Base-by-base conservation (phyloP, 1,284 basidiomycete genomes). In the Agaricales sp. region DNA sequence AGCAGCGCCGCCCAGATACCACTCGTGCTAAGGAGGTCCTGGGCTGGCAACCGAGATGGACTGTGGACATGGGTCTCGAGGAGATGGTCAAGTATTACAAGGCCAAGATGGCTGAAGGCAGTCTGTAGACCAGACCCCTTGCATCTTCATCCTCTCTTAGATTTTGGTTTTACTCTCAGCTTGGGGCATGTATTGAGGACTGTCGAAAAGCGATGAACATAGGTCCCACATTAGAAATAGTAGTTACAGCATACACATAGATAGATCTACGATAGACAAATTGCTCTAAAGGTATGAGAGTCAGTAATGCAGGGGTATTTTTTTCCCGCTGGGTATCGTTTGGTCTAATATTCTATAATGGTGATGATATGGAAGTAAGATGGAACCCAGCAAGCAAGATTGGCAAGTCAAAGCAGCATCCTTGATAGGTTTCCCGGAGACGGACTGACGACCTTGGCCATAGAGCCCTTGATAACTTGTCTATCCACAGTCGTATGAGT, bases 61-160 rank as follows among this genome's bases (percentile, higher is more conserved):
- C 84, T 14, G 82, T 92, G 20, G 73, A 79, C 51, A 91, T 90
- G 77, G 92, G 92, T n/a, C 64, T 95, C 49, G 86, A 90, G 67
- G 92, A 95, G 71, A 95, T 93, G 85, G 87, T 92, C 35, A 70
- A 84, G 52, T 95, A 92, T 67, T 94, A 92, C 70, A 88, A 89
- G 66, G 80, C 84, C 20, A 89, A 85, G 69, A 84, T 91, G 77
- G 76, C 74, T 4, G 88, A 91, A 64, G 88, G 87, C 38, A 83
- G 80, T 59, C 71, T 91, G 47, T 89, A 63, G 52, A 46, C 25
- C 2, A 26, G 14, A 2, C 35, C 8, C 14, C 14, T 26, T n/a
- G n/a, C n/a, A n/a, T n/a, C n/a, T n/a, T n/a, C n/a, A n/a, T n/a
- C n/a, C n/a, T n/a, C n/a, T n/a, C n/a, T n/a, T n/a, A n/a, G n/a